Conservation (phyloP, 2,329 filamentous ascomycete species). For the Colletotrichum destructivum region DNA sequence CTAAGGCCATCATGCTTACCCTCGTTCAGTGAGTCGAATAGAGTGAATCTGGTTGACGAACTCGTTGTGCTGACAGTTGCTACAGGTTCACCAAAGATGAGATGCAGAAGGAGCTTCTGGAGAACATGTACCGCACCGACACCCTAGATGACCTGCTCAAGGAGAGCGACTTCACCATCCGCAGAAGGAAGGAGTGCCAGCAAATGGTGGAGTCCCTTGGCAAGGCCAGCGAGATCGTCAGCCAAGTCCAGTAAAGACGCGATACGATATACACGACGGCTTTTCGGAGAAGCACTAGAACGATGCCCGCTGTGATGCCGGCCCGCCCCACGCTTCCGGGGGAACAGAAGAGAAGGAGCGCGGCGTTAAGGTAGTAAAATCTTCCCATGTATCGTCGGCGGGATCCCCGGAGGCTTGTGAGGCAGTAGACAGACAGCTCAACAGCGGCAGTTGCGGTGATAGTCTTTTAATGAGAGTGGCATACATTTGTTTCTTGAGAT, state of each 20-base stretch:
- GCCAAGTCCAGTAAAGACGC: conserved; percentile 73
- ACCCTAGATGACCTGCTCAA: conserved; percentile 95
- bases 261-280: conserved; percentile 17
- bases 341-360: conserved; percentile 35
- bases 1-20: conserved; percentile 98
- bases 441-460: conserved; percentile 33
- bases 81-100: conserved; percentile 84
- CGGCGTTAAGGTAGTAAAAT: conserved; percentile 38
- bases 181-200: conserved; percentile 96
- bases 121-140: conserved; percentile 95
- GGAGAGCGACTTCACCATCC: conserved; percentile 97
- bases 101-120: conserved; percentile 97
- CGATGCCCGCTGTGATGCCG: conserved; percentile 29
- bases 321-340: conserved; percentile 38
- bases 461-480: conserved; percentile 40
- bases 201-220: conserved; percentile 97
- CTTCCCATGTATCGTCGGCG: conserved; percentile 38
- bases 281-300: conserved; percentile 30
- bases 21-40: conserved; percentile 86
- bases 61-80: conserved; percentile 10
- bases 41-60: neutral
- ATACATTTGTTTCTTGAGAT: conserved; percentile 37
- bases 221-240: conserved; percentile 96
- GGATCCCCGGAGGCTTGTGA: conserved; percentile 35
- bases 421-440: conserved; percentile 30